A percentile compares a stretch with the other conserved stretches of the same genome.
Evolutionary conservation across 2,329 filamentous ascomycete genomes (phyloP).

Genomic region (Sporothrix pallida): DNA sequence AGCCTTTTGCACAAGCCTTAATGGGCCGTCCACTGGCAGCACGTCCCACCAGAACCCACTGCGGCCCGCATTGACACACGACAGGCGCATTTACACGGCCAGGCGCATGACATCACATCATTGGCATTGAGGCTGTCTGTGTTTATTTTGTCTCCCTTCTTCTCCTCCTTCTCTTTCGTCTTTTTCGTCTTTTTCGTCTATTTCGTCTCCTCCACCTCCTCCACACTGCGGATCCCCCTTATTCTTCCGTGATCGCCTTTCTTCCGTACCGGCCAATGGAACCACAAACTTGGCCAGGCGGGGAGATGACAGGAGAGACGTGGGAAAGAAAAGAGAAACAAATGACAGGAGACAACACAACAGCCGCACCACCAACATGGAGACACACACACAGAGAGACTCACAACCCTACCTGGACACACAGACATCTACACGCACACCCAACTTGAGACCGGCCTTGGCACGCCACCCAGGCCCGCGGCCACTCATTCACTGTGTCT

Average conservation of each 20-base stretch:
- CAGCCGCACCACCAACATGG: neutral
- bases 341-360: neutral
- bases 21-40: neutral
- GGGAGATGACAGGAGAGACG: neutral
- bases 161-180: neutral
- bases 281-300: neutral
- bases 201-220: neutral
- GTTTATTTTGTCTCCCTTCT: neutral
- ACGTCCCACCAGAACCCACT: neutral
- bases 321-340: neutral
- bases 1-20: constrained; percentile 19
- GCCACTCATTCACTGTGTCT: too few relatives aligned
- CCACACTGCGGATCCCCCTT: constrained; percentile 14
- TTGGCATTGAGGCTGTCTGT: neutral
- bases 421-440: neutral
- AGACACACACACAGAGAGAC: neutral
- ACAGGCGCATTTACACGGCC: constrained; percentile 29
- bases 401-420: neutral
- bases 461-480: constrained; percentile 5
- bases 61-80: constrained; percentile 25
- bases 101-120: constrained; percentile 31
- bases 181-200: neutral
- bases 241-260: constrained; percentile 22
- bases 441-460: constrained; percentile 21
- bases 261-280: constrained; percentile 17